These are phyloP conservation scores for Thecaphora thlaspeos DNA, from an alignment of 1,284 basidiomycete genomes.

Conservation along the genomic window DNA sequence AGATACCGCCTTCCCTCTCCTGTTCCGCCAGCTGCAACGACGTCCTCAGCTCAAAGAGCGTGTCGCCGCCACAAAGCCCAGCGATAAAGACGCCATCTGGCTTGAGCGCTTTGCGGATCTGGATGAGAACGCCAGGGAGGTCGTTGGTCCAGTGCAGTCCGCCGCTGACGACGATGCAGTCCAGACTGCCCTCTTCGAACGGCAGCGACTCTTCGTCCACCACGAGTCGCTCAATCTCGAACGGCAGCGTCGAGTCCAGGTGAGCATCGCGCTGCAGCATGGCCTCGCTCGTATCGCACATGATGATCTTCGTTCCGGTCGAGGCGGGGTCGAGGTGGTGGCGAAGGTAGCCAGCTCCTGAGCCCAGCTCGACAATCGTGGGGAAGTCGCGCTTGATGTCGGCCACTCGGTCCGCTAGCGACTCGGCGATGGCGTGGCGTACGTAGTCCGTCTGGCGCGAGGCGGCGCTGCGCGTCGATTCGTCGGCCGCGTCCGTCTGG, in stretches of 20 bases:
- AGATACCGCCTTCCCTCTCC: constrained; percentile 92
- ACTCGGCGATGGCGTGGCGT: constrained; percentile 82
- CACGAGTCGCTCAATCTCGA: constrained; percentile 49
- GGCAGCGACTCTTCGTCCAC: constrained; percentile 54
- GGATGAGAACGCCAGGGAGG: constrained; percentile 85
- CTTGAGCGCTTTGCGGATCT: constrained; percentile 79
- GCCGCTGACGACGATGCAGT: constrained; percentile 86
- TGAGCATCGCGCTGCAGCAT: constrained; percentile 39
- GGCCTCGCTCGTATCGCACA: constrained; percentile 76
- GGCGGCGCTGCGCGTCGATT: constrained; percentile 52
- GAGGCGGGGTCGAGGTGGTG: constrained; percentile 75
- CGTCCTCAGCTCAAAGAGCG: constrained; percentile 87
- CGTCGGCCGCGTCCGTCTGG: constrained; percentile 61
- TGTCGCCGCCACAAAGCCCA: constrained; percentile 93
- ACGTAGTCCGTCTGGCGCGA: constrained; percentile 88
- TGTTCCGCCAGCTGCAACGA: constrained; percentile 89
- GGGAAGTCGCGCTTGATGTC: constrained; percentile 85
- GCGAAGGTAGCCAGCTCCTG: constrained; percentile 91
- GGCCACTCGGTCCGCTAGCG: constrained; percentile 80
- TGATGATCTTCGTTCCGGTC: constrained; percentile 66
- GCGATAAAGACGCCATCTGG: constrained; percentile 94
- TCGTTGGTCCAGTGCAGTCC: constrained; percentile 98
- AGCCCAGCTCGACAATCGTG: constrained; percentile 81
- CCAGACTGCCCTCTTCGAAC: constrained; percentile 74
- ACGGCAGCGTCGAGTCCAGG: constrained; percentile 36